These are phyloP conservation scores for Alternaria metachromatica DNA, from an alignment of 2,329 filamentous ascomycete species.

Conservation along the genomic window DNA sequence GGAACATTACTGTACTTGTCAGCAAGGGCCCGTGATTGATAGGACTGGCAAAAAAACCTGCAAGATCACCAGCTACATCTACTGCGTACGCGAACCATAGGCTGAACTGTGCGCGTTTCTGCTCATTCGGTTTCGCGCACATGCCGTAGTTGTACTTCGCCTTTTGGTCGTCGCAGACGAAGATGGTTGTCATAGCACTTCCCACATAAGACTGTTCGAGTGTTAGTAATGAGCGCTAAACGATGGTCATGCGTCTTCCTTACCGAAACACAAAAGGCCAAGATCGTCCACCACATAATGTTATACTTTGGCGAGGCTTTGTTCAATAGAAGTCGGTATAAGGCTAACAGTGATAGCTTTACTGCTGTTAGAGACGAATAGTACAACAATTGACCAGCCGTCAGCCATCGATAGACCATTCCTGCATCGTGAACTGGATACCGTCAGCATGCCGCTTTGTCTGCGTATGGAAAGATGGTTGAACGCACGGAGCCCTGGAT, in stretches of 20 bases:
- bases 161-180: slow-evolving; percentile 46
- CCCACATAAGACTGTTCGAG: slow-evolving; percentile 45
- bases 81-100: slow-evolving; percentile 45
- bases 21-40: not conserved
- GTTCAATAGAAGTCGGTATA: slow-evolving; percentile 43
- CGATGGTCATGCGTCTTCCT: not conserved
- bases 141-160: slow-evolving; percentile 44
- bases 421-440: slow-evolving; percentile 37
- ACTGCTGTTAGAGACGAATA: slow-evolving; percentile 11
- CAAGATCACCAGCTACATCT: slow-evolving; percentile 44
- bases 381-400: slow-evolving; percentile 43
- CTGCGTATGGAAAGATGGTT: slow-evolving; percentile 41
- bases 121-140: slow-evolving; percentile 27
- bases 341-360: slow-evolving; percentile 33
- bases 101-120: slow-evolving; percentile 23
- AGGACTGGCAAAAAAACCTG: slow-evolving; percentile 21
- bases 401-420: slow-evolving; percentile 45
- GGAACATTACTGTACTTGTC: slow-evolving; percentile 39
- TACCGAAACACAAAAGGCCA: slow-evolving; percentile 31
- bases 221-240: not conserved
- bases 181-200: slow-evolving; percentile 45
- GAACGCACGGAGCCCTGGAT: not conserved
- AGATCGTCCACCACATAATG: slow-evolving; percentile 45
- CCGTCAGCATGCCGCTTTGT: slow-evolving; percentile 19
- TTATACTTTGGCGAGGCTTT: slow-evolving; percentile 33